Percentiles rank a stretch among this genome's conserved stretches.
Conservation (phyloP, 2,329 filamentous ascomycete species). For the Fusarium bactridioides region DNA sequence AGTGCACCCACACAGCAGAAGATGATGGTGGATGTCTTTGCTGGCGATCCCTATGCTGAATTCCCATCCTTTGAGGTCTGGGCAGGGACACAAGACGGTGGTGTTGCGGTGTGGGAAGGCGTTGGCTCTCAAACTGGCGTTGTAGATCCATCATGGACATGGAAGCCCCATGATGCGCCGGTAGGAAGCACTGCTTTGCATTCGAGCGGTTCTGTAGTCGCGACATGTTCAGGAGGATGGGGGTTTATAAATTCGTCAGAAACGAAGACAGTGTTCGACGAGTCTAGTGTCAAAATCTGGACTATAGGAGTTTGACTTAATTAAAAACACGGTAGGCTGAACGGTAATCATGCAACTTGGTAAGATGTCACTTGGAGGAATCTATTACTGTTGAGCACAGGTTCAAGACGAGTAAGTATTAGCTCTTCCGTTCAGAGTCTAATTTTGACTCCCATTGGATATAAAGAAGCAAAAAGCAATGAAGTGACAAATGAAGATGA, state of each 20-base stretch:
- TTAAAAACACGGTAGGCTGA: not conserved
- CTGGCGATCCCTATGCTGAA: constrained; percentile 43
- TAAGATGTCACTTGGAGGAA: not conserved
- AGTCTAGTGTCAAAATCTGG: constrained; percentile 40
- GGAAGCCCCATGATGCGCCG: constrained; percentile 56
- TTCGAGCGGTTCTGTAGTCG: constrained; percentile 62
- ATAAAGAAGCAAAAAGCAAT: too few relatives aligned
- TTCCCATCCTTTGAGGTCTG: constrained; percentile 65
- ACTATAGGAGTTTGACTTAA: constrained; percentile 30
- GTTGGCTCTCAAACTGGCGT: constrained; percentile 59
- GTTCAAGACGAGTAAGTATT: not conserved
- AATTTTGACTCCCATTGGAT: too few relatives aligned
- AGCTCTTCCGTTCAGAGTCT: not conserved
- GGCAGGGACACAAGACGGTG: constrained; percentile 64
- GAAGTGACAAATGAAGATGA: too few relatives aligned
- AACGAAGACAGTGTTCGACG: constrained; percentile 30
- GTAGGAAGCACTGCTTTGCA: constrained; percentile 62
- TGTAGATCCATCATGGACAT: constrained; percentile 57
- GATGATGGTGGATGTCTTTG: constrained; percentile 63
- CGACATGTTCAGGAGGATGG: constrained; percentile 66
- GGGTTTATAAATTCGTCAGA: constrained; percentile 28
- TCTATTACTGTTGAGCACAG: not conserved
- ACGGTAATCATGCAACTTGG: not conserved
- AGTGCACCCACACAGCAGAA: constrained; percentile 63
- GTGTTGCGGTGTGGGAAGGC: constrained; percentile 66